Evolutionary conservation across 208 protist genomes (phyloP).

Genomic region (Crithidia bombi): DNA sequence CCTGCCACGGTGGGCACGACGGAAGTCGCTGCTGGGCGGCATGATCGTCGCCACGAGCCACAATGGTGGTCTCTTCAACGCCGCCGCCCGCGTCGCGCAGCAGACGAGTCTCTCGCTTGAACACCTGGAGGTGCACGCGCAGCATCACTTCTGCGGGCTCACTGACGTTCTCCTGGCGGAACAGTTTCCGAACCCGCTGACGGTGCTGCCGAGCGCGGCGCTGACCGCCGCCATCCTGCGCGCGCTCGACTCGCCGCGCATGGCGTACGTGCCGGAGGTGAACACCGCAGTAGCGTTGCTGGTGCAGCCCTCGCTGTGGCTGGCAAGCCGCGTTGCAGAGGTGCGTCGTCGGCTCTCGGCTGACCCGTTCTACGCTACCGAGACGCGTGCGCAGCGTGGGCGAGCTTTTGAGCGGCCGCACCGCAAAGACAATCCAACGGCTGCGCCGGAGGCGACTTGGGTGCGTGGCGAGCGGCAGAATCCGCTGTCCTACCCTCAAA

Average conservation of each 20-base stretch:
- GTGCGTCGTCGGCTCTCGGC: conserved; percentile 24
- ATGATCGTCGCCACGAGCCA: conserved; percentile 68
- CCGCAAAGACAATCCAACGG: conserved; percentile 67
- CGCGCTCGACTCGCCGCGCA: conserved; percentile 60
- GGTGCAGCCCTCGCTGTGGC: conserved; percentile 71
- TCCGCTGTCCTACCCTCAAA: conserved; percentile 45
- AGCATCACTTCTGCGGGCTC: conserved; percentile 80
- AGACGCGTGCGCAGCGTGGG: conserved; percentile 34
- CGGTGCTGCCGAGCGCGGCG: conserved; percentile 70
- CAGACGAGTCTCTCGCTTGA: conserved; percentile 59
- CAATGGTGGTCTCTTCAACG: conserved; percentile 80
- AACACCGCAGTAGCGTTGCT: conserved; percentile 63
- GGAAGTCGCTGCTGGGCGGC: conserved; percentile 64
- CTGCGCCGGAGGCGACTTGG: conserved; percentile 53
- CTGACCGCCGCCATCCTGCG: conserved; percentile 63
- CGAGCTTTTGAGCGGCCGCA: conserved; percentile 73
- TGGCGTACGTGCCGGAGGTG: conserved; percentile 78
- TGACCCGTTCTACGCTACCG: conserved; percentile 15
- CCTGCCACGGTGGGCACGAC: conserved; percentile 66
- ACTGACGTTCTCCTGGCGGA: conserved; percentile 79
- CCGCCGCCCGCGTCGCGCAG: conserved; percentile 81
- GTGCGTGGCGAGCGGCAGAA: conserved; percentile 39
- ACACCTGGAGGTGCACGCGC: conserved; percentile 71
- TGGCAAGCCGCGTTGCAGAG: conserved; percentile 28
- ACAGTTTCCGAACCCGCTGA: conserved; percentile 67